A percentile compares a stretch with the other conserved stretches of the same genome.
Evolutionary conservation across 768 basidiomycete genomes (phyloP).

Genomic region (Phlegmacium glaucopus): DNA sequence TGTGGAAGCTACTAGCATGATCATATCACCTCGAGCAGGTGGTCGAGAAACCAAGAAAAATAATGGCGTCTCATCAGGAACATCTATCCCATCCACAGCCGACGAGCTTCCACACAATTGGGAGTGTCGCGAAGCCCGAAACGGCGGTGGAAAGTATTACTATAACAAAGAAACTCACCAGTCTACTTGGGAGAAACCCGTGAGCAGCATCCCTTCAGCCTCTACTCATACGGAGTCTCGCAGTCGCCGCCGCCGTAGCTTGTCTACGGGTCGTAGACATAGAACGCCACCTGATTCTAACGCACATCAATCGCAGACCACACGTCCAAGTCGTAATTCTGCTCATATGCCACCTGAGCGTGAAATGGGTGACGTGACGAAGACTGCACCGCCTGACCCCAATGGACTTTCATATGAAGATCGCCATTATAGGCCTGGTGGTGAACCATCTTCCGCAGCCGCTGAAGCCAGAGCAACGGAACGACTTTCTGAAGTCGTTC

Average conservation of each 20-base stretch:
- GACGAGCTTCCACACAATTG: slow-evolving; percentile 51
- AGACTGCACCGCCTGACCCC: slow-evolving; percentile 10
- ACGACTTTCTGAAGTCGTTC: slow-evolving; percentile 5
- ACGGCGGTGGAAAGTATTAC: slow-evolving; percentile 46
- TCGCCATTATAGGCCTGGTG: slow-evolving; percentile 62
- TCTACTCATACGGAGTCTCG: slow-evolving; percentile 22
- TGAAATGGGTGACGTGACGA: slow-evolving; percentile 7
- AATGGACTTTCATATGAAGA: slow-evolving; percentile 49
- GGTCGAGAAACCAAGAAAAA: slow-evolving; percentile 39
- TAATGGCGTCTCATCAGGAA: slow-evolving; percentile 18
- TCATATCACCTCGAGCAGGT: slow-evolving; percentile 26
- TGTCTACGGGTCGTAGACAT: slow-evolving; percentile 21
- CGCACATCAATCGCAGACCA: slow-evolving; percentile 25
- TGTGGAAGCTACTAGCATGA: slow-evolving; percentile 62
- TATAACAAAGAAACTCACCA: slow-evolving; percentile 55
- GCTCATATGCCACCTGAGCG: slow-evolving; percentile 16
- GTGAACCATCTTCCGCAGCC: slow-evolving; percentile 12
- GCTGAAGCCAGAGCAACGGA: slow-evolving; percentile 4
- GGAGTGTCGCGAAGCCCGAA: slow-evolving; percentile 55
- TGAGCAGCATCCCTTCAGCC: slow-evolving; percentile 24
- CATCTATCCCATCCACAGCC: slow-evolving; percentile 21
- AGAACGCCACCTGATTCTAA: slow-evolving; percentile 26
- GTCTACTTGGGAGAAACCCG: slow-evolving; percentile 57
- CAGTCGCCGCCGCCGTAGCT: slow-evolving; percentile 22
- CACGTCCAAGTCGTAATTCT: slow-evolving; percentile 16